Evolutionary conservation across 2,329 filamentous ascomycete species (phyloP).

Genomic region (Colletotrichum sidae): DNA sequence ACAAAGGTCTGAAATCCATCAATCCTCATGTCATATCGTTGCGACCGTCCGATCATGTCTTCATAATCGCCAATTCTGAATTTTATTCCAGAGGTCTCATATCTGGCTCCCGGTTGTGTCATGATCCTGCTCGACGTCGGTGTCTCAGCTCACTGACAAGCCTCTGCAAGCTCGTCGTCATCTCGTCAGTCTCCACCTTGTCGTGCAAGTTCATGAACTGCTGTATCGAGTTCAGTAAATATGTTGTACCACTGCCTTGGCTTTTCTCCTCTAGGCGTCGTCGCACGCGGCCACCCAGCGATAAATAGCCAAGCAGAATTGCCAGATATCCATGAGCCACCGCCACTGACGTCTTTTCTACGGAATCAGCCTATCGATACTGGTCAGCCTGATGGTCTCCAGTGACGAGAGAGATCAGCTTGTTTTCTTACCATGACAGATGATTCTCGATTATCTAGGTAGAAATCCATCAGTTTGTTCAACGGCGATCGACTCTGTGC

Average conservation of each 20-base stretch:
- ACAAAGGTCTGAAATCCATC: no score
- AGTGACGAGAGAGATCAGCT: no score
- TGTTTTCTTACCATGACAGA: conserved; percentile 72
- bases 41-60: no score
- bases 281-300: conserved; percentile 63
- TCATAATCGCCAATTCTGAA: no score
- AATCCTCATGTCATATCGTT: no score
- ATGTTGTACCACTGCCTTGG: conserved; percentile 56
- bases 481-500: conserved; percentile 60
- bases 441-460: conserved; percentile 73
- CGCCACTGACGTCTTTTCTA: conserved; percentile 81
- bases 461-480: conserved; percentile 71
- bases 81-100: no score
- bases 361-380: conserved; percentile 69
- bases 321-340: conserved; percentile 90
- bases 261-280: conserved; percentile 56
- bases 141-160: conserved; percentile 50
- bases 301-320: conserved; percentile 85
- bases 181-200: conserved; percentile 58
- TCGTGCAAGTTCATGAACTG: conserved; percentile 66
- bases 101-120: background rate
- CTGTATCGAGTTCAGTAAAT: conserved; percentile 63
- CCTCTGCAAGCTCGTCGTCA: conserved; percentile 46
- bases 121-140: conserved; percentile 10
- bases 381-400: background rate